A percentile compares a stretch with the other conserved stretches of the same genome.
These are phyloP conservation scores for Pilobolus umbonatus DNA, from an alignment of 192 early-diverging fungal species.

Conservation along the genomic window DNA sequence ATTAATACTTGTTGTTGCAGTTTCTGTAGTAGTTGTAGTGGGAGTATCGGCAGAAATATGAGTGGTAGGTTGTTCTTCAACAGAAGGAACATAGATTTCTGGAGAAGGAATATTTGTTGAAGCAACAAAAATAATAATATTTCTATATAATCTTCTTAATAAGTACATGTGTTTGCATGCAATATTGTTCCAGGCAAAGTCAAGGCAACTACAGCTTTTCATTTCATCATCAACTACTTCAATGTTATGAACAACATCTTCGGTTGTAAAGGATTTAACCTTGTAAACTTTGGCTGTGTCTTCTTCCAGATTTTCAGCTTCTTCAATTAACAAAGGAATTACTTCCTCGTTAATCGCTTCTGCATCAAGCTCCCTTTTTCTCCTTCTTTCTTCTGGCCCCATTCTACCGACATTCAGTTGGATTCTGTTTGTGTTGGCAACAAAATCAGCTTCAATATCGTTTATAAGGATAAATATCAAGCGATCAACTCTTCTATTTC, in stretches of 20 bases:
- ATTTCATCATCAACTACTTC: not conserved
- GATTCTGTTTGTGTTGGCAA: not conserved
- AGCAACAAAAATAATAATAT: not conserved
- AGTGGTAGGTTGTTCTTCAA: not conserved
- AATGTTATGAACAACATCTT: not conserved
- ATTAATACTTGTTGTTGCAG: not conserved
- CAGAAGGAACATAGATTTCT: not conserved
- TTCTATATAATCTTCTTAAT: not conserved
- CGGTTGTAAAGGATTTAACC: not conserved
- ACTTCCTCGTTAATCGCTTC: constrained; percentile 2
- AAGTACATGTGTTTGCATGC: not conserved
- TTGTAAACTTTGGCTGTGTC: not conserved
- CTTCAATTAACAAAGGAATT: not conserved
- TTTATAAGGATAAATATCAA: constrained; percentile 4
- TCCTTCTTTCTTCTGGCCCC: constrained; percentile 2
- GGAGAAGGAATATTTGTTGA: not conserved
- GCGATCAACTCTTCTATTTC: not conserved
- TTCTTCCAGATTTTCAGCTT: not conserved
- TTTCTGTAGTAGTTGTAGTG: not conserved
- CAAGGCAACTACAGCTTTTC: not conserved
- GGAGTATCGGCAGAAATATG: no score
- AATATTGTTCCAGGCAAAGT: not conserved
- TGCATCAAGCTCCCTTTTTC: not conserved
- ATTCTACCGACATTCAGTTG: not conserved
- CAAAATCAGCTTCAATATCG: not conserved